phyloP scores from a whole-genome alignment of 139 green algal genomes.

The Coelastrella sp. region DNA sequence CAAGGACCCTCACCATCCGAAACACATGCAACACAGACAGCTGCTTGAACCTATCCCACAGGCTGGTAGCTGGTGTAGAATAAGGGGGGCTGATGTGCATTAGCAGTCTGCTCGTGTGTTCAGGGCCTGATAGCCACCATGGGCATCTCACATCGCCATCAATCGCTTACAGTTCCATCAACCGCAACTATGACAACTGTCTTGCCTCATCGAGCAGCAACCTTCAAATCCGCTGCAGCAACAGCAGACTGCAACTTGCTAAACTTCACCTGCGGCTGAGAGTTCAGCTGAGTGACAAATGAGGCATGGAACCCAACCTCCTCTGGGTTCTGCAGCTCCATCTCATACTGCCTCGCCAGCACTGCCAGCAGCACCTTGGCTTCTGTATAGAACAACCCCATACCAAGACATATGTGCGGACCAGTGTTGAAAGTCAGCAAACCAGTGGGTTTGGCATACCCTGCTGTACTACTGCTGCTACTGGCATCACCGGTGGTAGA shows the following conservation, averaged over 20 bases:
- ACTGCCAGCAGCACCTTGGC: constrained; percentile 24
- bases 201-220: background rate
- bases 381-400: constrained; percentile 10
- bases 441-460: background rate
- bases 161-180: background rate
- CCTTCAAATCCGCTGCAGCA: background rate
- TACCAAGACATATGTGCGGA: constrained; percentile 1
- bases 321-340: constrained; percentile 1
- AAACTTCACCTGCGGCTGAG: background rate
- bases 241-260: background rate
- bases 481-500: background rate
- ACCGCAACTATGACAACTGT: background rate
- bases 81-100: too few relatives aligned
- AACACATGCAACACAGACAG: too few relatives aligned
- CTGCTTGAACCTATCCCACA: too few relatives aligned
- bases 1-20: too few relatives aligned
- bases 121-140: too few relatives aligned
- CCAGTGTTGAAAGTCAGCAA: constrained; percentile 22
- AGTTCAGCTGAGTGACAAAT: background rate
- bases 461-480: background rate
- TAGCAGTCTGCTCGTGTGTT: too few relatives aligned
- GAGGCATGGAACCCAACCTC: background rate
- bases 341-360: constrained; percentile 3
- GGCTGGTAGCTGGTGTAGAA: too few relatives aligned
- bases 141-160: too few relatives aligned